Evolutionary conservation across 257 asterid species (phyloP).

Genomic region (Nicotiana attenuata): DNA sequence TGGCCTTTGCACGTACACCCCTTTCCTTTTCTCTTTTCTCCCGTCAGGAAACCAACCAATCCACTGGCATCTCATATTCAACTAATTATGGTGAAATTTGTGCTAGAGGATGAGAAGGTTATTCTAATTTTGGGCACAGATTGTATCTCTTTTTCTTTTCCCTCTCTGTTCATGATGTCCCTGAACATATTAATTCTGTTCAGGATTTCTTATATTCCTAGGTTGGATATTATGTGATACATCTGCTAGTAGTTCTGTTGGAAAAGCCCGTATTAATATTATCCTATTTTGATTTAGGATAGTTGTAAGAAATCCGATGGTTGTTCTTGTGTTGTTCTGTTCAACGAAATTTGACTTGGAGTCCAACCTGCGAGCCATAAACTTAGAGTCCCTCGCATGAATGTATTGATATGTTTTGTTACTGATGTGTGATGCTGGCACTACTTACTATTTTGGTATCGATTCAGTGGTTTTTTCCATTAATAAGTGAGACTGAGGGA

Average conservation of each 20-base stretch:
- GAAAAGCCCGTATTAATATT: background rate
- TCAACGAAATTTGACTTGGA: background rate
- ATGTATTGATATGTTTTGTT: background rate
- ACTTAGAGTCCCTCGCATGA: background rate
- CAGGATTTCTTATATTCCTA: background rate
- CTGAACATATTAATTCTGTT: background rate
- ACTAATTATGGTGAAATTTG: background rate
- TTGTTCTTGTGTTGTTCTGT: background rate
- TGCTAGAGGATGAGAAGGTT: background rate
- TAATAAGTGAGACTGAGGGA: background rate
- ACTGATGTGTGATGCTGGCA: background rate
- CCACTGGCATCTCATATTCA: background rate
- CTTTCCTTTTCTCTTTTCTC: background rate
- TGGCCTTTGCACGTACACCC: background rate
- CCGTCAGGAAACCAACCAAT: background rate
- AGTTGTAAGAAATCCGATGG: background rate
- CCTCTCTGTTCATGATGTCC: background rate
- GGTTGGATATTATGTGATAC: background rate
- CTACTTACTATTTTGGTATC: background rate
- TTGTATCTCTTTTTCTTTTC: background rate
- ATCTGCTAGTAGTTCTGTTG: background rate
- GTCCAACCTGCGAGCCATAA: background rate
- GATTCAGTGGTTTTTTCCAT: background rate
- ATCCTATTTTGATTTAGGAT: background rate
- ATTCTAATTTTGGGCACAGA: background rate